Evolutionary conservation across 169 alveolate species (phyloP).

Genomic region (Plasmodium gonderi): DNA sequence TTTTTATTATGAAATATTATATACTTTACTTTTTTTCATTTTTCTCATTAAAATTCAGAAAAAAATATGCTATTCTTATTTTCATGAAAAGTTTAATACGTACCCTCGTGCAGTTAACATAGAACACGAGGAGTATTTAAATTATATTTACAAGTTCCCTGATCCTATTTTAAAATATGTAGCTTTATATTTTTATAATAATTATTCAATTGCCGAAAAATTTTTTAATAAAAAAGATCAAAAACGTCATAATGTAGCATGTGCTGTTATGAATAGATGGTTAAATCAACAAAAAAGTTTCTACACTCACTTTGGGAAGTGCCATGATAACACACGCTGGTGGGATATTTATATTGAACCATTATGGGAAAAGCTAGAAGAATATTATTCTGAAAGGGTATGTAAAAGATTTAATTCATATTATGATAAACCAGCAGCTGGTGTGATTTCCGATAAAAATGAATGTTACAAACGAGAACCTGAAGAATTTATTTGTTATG

Average conservation of each 20-base stretch:
- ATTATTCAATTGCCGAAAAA: neutral
- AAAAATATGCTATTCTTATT: too few relatives aligned
- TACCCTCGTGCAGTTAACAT: too few relatives aligned
- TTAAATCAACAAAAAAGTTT: neutral
- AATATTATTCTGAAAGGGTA: neutral
- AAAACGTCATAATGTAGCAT: neutral
- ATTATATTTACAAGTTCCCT: too few relatives aligned
- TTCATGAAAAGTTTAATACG: too few relatives aligned
- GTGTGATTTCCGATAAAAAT: neutral
- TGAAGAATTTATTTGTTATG: neutral
- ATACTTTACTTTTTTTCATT: too few relatives aligned
- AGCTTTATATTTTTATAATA: too few relatives aligned
- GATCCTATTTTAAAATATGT: too few relatives aligned
- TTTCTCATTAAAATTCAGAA: too few relatives aligned
- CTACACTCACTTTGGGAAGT: neutral
- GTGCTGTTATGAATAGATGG: neutral
- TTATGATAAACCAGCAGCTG: neutral
- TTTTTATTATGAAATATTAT: too few relatives aligned
- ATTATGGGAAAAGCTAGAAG: neutral
- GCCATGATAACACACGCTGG: neutral
- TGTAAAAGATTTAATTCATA: neutral
- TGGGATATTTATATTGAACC: neutral
- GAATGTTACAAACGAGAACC: neutral
- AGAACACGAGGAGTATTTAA: too few relatives aligned
- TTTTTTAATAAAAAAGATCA: neutral